phyloP scores from a whole-genome alignment of 495 filamentous ascomycete species.

The Penicillium arizonense region DNA sequence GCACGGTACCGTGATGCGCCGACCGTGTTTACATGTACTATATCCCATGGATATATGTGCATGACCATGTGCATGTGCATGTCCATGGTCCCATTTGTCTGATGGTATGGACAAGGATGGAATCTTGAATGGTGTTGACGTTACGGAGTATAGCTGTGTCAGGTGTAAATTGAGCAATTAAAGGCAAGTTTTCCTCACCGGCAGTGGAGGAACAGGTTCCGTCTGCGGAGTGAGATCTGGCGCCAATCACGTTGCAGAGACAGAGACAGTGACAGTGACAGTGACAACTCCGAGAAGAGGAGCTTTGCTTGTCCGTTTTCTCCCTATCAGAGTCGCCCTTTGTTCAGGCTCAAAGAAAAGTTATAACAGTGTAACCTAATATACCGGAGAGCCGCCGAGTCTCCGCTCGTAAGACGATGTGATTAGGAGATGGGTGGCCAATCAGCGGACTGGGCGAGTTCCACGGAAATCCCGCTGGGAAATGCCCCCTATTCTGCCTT shows the following conservation, averaged over 20 bases:
- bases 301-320: slow-evolving; percentile 28
- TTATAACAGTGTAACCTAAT: neutral
- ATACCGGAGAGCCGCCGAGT: slow-evolving; percentile 29
- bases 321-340: slow-evolving; percentile 14
- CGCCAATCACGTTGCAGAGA: slow-evolving; percentile 30
- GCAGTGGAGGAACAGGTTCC: slow-evolving; percentile 22
- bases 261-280: slow-evolving; percentile 17
- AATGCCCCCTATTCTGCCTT: slow-evolving; percentile 11
- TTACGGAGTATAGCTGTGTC: too few relatives aligned
- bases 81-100: neutral
- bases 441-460: neutral
- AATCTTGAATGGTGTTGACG: neutral
- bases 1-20: neutral
- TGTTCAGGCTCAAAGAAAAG: neutral
- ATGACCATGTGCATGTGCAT: neutral
- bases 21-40: too few relatives aligned
- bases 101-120: neutral
- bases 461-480: slow-evolving; percentile 2
- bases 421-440: neutral
- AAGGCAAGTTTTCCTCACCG: slow-evolving; percentile 9
- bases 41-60: neutral
- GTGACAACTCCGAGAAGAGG: slow-evolving; percentile 26
- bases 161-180: too few relatives aligned
- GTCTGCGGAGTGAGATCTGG: slow-evolving; percentile 34
- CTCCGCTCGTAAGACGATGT: slow-evolving; percentile 14